Percentiles rank a stretch among this genome's conserved stretches.
These are phyloP conservation scores for Colletotrichum gigasporum DNA, from an alignment of 2,329 filamentous ascomycete species.

Conservation along the genomic window DNA sequence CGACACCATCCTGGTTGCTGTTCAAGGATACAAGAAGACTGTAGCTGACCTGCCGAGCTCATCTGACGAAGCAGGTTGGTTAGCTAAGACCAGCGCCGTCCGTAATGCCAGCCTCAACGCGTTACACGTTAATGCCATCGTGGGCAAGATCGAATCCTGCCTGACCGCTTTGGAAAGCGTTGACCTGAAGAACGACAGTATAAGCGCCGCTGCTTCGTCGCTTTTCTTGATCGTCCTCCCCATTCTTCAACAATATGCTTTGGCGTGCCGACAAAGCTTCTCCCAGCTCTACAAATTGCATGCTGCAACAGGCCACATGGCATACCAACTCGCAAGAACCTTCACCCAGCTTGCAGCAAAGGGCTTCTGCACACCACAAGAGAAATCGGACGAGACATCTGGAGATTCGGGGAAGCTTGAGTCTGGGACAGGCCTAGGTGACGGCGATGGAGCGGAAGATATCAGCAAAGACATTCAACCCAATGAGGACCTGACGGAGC, in stretches of 20 bases:
- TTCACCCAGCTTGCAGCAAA: conserved; percentile 83
- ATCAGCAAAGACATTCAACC: conserved; percentile 97
- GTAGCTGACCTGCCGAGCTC: conserved; percentile 60
- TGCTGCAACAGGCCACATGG: conserved; percentile 75
- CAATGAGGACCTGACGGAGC: conserved; percentile 90
- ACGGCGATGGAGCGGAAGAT: conserved; percentile 94
- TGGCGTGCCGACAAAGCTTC: conserved; percentile 68
- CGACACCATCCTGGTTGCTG: conserved; percentile 80
- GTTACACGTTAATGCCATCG: conserved; percentile 25
- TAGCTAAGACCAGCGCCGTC: conserved; percentile 26
- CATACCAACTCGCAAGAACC: conserved; percentile 77
- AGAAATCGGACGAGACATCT: conserved; percentile 77
- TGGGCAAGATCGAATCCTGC: conserved; percentile 19
- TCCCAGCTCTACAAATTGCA: conserved; percentile 72
- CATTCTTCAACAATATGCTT: conserved; percentile 77
- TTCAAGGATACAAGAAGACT: conserved; percentile 75
- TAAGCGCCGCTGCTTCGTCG: conserved; percentile 59
- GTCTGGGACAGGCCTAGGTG: conserved; percentile 90
- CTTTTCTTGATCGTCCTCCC: conserved; percentile 72
- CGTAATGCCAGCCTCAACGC: conserved; percentile 15
- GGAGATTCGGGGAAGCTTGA: conserved; percentile 83
- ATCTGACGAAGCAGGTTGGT: conserved; percentile 70
- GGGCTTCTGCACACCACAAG: conserved; percentile 91
- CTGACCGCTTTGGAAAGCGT: conserved; percentile 42
- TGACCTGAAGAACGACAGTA: conserved; percentile 49